Evolutionary conservation across 2,329 filamentous ascomycete species (phyloP).

Genomic region (Thelonectria blattea): DNA sequence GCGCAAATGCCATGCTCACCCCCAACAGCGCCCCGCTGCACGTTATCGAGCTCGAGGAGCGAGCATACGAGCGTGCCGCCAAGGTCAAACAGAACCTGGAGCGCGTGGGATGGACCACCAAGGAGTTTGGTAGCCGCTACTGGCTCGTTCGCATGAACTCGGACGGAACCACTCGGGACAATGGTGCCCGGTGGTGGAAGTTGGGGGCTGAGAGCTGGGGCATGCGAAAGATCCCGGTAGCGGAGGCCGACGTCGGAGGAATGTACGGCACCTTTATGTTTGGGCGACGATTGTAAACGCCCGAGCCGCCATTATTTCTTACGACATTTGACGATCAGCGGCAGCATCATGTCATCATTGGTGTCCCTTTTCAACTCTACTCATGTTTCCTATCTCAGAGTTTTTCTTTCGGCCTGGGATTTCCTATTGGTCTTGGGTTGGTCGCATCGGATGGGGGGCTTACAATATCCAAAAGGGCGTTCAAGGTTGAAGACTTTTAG

Average conservation of each 20-base stretch:
- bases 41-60: constrained; percentile 76
- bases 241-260: constrained; percentile 87
- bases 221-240: constrained; percentile 90
- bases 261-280: constrained; percentile 83
- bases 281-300: constrained; percentile 58
- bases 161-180: constrained; percentile 43
- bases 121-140: constrained; percentile 69
- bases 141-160: constrained; percentile 68
- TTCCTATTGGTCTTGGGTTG: constrained; percentile 21
- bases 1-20: constrained; percentile 65
- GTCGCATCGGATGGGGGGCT: constrained; percentile 29
- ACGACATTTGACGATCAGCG: constrained; percentile 48
- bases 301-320: constrained; percentile 20
- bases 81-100: constrained; percentile 67
- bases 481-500: constrained; percentile 34
- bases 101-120: constrained; percentile 71
- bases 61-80: constrained; percentile 68
- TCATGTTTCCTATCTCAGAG: constrained; percentile 25
- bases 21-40: constrained; percentile 70
- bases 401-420: constrained; percentile 23
- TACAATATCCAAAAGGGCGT: constrained; percentile 35
- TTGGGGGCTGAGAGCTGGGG: constrained; percentile 86
- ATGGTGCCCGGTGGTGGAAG: constrained; percentile 74
- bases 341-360: background rate
- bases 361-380: constrained; percentile 31